Evolutionary conservation across 495 filamentous ascomycete species (phyloP).

Genomic region (Hypoxylon trugodes): DNA sequence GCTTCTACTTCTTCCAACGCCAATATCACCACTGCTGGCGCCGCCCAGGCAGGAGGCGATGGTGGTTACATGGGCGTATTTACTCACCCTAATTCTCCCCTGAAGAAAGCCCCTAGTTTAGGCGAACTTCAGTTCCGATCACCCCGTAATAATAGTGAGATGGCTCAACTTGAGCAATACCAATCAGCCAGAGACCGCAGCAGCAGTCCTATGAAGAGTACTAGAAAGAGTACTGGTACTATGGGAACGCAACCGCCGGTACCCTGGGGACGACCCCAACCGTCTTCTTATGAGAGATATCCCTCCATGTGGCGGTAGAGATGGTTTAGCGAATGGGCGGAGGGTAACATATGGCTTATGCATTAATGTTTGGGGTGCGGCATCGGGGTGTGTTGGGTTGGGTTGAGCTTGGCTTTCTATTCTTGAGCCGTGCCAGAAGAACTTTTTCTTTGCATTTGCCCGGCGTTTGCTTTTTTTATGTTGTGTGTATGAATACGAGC

Average conservation of each 20-base stretch:
- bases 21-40: too few relatives aligned
- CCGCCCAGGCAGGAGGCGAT: constrained; percentile 24
- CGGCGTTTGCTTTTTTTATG: too few relatives aligned
- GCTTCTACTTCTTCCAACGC: constrained; percentile 26
- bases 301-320: constrained; percentile 44
- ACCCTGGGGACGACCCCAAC: constrained; percentile 30
- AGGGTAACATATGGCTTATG: constrained; percentile 12
- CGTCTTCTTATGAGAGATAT: constrained; percentile 51
- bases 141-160: constrained; percentile 62
- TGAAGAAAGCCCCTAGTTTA: constrained; percentile 69
- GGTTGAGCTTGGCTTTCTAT: too few relatives aligned
- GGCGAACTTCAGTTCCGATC: constrained; percentile 53
- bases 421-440: neutral
- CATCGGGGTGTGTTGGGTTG: neutral
- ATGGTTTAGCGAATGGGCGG: too few relatives aligned
- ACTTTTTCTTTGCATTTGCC: constrained; percentile 16
- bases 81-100: constrained; percentile 80
- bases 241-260: constrained; percentile 16
- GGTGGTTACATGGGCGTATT: constrained; percentile 85
- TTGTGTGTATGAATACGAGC: constrained; percentile 37
- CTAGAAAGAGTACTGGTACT: constrained; percentile 40
- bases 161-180: constrained; percentile 61
- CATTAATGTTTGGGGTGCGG: constrained; percentile 17
- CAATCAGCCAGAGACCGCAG: constrained; percentile 38
- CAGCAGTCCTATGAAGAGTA: constrained; percentile 36